Percentiles rank a stretch among this genome's conserved stretches.
Conservation (phyloP, 169 alveolate genomes). For the Pseudocohnilembus persalinus region DNA sequence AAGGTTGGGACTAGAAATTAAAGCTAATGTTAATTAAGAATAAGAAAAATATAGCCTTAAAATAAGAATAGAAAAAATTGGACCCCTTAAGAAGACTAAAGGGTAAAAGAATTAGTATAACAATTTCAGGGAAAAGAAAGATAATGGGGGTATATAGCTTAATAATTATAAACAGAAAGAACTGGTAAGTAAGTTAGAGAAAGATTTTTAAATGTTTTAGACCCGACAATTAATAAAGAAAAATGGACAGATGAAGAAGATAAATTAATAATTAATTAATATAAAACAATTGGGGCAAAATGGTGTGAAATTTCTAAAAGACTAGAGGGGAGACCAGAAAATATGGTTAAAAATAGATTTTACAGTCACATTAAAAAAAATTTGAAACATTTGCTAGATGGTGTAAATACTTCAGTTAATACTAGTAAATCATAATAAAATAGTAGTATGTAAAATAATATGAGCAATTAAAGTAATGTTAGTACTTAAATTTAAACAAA, state of each 20-base stretch:
- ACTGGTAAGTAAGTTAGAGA: constrained; percentile 78
- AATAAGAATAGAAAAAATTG: constrained; percentile 13
- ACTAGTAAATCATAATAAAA: too few species aligned
- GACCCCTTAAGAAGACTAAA: constrained; percentile 59
- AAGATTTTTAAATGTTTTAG: constrained; percentile 70
- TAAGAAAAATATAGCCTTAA: background rate
- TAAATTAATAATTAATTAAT: constrained; percentile 22
- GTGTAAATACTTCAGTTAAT: too few species aligned
- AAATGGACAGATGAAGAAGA: constrained; percentile 44
- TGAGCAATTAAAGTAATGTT: too few species aligned
- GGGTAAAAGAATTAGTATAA: constrained; percentile 58
- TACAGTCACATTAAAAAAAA: constrained; percentile 11
- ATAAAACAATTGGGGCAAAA: constrained; percentile 30
- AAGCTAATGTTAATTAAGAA: constrained; percentile 10
- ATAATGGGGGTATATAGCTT: constrained; percentile 19
- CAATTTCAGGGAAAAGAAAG: constrained; percentile 18
- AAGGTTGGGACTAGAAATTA: constrained; percentile 13
- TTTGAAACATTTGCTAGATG: too few species aligned
- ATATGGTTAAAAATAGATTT: constrained; percentile 28
- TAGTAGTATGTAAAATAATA: too few species aligned
- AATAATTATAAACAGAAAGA: constrained; percentile 14
- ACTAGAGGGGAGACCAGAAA: constrained; percentile 36
- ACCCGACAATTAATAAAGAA: constrained; percentile 58
- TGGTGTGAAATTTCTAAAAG: constrained; percentile 38
- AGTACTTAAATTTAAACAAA: too few species aligned